Base-by-base conservation (phyloP, 2,329 filamentous ascomycete genomes). In the Fusarium hainanense region DNA sequence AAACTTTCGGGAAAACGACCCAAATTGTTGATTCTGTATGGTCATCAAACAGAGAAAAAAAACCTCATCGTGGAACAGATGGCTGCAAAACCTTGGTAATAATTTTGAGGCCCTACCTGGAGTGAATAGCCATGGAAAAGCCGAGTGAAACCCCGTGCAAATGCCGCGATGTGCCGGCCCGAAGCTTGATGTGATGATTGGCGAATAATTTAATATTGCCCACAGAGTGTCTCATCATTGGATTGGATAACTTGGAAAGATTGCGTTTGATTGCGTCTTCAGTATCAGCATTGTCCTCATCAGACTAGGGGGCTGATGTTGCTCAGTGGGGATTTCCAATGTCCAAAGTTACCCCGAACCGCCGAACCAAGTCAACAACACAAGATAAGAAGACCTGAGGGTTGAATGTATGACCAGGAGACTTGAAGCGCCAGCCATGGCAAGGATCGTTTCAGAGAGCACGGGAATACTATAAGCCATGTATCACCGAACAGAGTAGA, bases 101-200 rank as follows among this genome's bases (percentile, higher is more conserved):
- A 6, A 11, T 51, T 66, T 63, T 63, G 63, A 48, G 51, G 52
- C 64, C 56, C 42, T 50, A 34, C 18, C 34, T 37, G 34, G 34
- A 37, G 18, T 37, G 34, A n/a, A 41, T 41, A 28, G 7, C 49
- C 49, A 51, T 51, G 23, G 49, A 51, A 34, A 52, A 57, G 37
- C 55, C 48, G 62, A 62, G 66, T 72, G 66, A 66, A 72, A 64
- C 69, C 63, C 52, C 56, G 43, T 49, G 47, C 47, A 54, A 54
- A 54, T 60, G 54, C 63, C 62, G 69, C 58, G 57, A 55, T 67
- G 55, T 46, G 52, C 47, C 48, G 21, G 49, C 48, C 46, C 11
- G 27, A 55, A 51, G 63, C 54, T 49, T 43, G 34, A 50, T 73
- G 56, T 41, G 30, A 50, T 73, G 56, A 68, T 62, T 72, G 61